These are phyloP conservation scores for Aschersonia sp. DNA, from an alignment of 2,329 filamentous ascomycete species.

Conservation along the genomic window DNA sequence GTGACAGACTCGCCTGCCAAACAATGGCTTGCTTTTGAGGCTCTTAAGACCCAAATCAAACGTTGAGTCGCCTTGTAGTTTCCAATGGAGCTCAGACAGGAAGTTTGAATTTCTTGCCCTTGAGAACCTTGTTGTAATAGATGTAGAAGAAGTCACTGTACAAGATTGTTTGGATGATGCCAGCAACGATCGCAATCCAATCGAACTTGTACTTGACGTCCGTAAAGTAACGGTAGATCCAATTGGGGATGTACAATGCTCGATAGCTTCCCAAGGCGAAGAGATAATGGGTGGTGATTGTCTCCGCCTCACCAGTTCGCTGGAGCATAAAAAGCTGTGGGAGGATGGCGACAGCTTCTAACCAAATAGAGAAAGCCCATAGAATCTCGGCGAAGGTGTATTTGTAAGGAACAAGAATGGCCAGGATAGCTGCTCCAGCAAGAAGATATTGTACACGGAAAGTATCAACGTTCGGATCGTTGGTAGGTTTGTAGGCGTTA, in stretches of 20 bases:
- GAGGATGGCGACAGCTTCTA: slow-evolving; percentile 91
- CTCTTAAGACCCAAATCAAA: no score
- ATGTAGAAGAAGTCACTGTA: slow-evolving; percentile 99
- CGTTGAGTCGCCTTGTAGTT: no score
- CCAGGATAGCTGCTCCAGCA: slow-evolving; percentile 64
- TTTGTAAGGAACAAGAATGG: slow-evolving; percentile 69
- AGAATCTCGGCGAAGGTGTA: slow-evolving; percentile 77
- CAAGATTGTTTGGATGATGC: slow-evolving; percentile 81
- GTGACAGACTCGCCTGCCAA: no score
- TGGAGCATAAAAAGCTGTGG: slow-evolving; percentile 98
- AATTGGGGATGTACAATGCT: slow-evolving; percentile 95
- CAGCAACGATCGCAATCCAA: slow-evolving; percentile 76
- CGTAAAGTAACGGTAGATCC: slow-evolving; percentile 80
- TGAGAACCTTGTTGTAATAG: slow-evolving; percentile 92
- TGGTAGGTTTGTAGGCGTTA: slow-evolving; percentile 91
- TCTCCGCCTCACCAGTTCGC: slow-evolving; percentile 92
- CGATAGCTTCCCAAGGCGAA: slow-evolving; percentile 87
- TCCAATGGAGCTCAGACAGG: slow-evolving; percentile 44
- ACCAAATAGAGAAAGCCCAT: slow-evolving; percentile 97
- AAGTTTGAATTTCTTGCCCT: slow-evolving; percentile 78
- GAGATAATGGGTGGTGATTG: slow-evolving; percentile 97
- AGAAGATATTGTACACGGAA: slow-evolving; percentile 95
- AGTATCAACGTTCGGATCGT: slow-evolving; percentile 92
- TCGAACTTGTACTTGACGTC: slow-evolving; percentile 63
- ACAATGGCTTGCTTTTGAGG: no score